Evolutionary conservation across 768 basidiomycete genomes (phyloP).

Genomic region (Clathrus columnatus): DNA sequence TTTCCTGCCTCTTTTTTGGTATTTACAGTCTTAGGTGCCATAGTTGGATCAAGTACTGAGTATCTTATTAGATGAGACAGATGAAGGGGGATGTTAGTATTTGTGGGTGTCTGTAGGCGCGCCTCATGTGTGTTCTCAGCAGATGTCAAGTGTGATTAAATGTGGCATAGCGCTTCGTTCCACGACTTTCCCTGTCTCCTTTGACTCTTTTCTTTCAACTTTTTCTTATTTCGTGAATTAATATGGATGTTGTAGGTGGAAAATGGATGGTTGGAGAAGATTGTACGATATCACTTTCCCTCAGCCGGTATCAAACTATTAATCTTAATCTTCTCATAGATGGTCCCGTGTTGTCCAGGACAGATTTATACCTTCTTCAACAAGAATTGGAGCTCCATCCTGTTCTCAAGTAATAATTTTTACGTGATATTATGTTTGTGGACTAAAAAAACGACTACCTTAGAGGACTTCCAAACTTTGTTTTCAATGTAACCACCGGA

Average conservation of each 20-base stretch:
- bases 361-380: constrained; percentile 71
- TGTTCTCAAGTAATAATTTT: constrained; percentile 41
- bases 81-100: background rate
- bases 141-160: background rate
- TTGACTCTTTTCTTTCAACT: background rate
- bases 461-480: constrained; percentile 42
- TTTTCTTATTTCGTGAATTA: background rate
- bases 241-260: background rate
- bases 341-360: constrained; percentile 71
- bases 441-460: background rate
- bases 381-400: constrained; percentile 66
- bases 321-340: constrained; percentile 40
- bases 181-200: background rate
- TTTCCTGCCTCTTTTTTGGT: constrained; percentile 87
- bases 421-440: background rate
- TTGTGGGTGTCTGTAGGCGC: constrained; percentile 4
- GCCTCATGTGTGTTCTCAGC: background rate
- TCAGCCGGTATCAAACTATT: no score
- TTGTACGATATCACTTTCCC: background rate
- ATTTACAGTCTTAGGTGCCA: constrained; percentile 86
- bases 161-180: background rate
- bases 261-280: constrained; percentile 7
- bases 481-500: constrained; percentile 64
- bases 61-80: background rate
- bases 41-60: constrained; percentile 23